Base-by-base conservation (phyloP, 768 basidiomycete species). In the Lyophyllum decastes region DNA sequence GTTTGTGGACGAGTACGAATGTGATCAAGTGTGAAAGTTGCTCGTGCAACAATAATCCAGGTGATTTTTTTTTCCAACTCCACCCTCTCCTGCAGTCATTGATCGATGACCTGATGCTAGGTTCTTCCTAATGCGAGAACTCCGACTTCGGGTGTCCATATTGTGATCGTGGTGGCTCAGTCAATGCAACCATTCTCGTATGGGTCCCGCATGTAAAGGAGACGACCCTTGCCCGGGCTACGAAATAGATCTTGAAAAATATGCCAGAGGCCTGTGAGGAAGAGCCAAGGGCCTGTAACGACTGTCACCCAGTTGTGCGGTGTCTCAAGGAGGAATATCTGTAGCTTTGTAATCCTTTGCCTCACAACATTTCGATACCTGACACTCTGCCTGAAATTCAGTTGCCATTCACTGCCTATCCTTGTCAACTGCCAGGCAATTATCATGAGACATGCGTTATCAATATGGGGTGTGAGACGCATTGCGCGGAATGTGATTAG, bases 11-110 rank as follows among this genome's bases (percentile, higher is more conserved):
- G 35, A 38, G 4, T 38, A 38, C 35, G 10, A 61, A 26, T 62
- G 61, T 43, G 68, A 69, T n/a, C 67, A 69, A 34, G 62, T 10
- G 69, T 56, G 71, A 71, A 62, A 70, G 65, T 47, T 75, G 73
- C 54, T 65, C 65, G 19, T 66, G 65, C 62, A 62, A 70, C 48
- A 59, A 67, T 30, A 64, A 58, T 40, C 30, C 5, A 30, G 30
- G 30, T 30, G 10, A 10, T 4, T 2, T 38, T 16, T 17, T 38
- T 9, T 38, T 17, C 14, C 35, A 38, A 33, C 33, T n/a, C 30
- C 10, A 30, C 30, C 30, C 30, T 30, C 5, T 30, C 30, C 30
- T 30, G 30, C 35, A 44, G 35, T 3, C 35, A 12, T 6, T 17
- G 12, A 38, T 38, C 14, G 12, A 12, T 38, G 35, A 38, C 35